phyloP scores from a whole-genome alignment of 225 moss, liverwort and hornwort genomes.

The Pleurozium schreberi region DNA sequence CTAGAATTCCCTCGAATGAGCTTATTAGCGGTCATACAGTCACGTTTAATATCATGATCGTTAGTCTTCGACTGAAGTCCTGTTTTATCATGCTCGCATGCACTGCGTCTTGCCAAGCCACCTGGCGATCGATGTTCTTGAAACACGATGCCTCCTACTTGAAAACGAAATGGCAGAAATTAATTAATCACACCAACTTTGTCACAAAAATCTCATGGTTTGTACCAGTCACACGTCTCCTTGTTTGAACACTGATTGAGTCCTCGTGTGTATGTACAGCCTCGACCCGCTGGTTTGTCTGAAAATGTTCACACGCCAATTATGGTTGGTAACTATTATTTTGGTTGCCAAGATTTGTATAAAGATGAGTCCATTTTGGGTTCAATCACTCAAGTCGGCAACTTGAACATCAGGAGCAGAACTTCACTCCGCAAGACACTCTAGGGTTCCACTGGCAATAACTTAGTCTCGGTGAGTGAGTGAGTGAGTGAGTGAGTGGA shows the following conservation, averaged over 20 bases:
- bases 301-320: background rate
- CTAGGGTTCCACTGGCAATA: background rate
- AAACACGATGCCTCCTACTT: background rate
- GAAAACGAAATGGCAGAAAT: background rate
- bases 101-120: background rate
- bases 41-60: too few relatives aligned
- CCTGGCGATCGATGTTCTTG: background rate
- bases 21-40: background rate
- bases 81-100: background rate
- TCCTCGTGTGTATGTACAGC: background rate
- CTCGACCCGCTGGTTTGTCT: background rate
- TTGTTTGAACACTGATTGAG: background rate
- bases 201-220: background rate
- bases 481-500: too few relatives aligned
- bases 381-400: background rate
- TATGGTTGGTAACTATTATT: too few relatives aligned
- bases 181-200: background rate
- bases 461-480: too few relatives aligned
- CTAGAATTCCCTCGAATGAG: background rate
- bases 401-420: background rate
- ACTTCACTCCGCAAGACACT: background rate
- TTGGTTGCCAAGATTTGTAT: background rate
- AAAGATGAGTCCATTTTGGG: background rate
- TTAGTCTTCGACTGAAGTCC: background rate
- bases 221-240: background rate